Conservation (phyloP, 2,329 filamentous ascomycete species). For the Pseudocercospora cruenta region DNA sequence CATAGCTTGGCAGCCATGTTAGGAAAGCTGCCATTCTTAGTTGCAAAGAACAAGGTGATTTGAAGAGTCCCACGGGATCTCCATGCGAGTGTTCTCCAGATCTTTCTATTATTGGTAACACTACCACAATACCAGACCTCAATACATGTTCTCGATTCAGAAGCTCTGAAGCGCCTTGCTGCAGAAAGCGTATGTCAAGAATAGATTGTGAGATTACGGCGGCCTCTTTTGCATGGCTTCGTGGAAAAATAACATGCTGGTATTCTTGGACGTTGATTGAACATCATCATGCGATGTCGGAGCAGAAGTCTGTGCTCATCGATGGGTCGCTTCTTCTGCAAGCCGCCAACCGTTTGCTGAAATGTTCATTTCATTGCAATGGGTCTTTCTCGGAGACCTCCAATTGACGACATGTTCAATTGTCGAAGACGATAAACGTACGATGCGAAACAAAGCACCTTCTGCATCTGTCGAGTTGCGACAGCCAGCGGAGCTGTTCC, state of each 20-base stretch:
- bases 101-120: background rate
- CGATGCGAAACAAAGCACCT: background rate
- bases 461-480: background rate
- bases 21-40: background rate
- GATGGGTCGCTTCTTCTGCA: background rate
- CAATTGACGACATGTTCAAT: background rate
- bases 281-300: background rate
- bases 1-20: background rate
- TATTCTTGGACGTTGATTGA: background rate
- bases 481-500: background rate
- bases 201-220: too few species aligned
- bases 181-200: too few species aligned
- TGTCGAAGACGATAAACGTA: background rate
- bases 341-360: background rate
- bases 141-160: background rate
- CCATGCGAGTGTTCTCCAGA: background rate
- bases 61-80: background rate
- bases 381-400: background rate
- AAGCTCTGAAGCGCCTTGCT: background rate
- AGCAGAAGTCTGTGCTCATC: constrained; percentile 1
- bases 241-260: background rate
- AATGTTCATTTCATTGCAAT: background rate
- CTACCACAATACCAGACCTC: background rate
- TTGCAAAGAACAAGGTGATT: background rate
- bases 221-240: too few species aligned